Base-by-base conservation (phyloP, 495 filamentous ascomycete genomes). In the Barbatosphaeria neglecta region DNA sequence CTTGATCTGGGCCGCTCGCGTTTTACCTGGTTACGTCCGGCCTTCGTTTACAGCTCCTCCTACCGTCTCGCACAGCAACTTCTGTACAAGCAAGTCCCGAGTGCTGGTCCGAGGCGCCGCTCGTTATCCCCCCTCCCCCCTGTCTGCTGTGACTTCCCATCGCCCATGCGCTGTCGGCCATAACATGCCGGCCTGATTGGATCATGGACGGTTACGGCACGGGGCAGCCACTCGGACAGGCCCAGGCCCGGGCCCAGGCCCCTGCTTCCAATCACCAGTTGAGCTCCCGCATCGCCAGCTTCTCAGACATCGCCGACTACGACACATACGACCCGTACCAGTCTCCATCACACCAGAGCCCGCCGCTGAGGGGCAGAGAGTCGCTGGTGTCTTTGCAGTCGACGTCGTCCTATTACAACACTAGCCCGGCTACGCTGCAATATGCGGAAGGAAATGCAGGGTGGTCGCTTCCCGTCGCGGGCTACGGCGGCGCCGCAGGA, bases 331-430 rank as follows among this genome's bases (percentile, higher is more conserved):
- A 58, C 38, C 54, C 39, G 9, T 41, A 57, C 22, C 52, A 52
- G 18, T 18, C 44, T 13, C 41, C 53, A 22, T 18, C 52, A n/a
- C n/a, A n/a, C n/a, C 19, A 10, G n/a, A 24, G 25, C 20, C 35
- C 49, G 17, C 43, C 48, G 13, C 44, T 66, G 41, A 65, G 56
- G 16, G 50, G 58, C 4, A 65, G 67, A 16, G 67, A 68, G 25
- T 68, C 67, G 0, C 60, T 69, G 22, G 60, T 68, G 6, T 68
- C 68, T 27, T 58, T 70, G 11, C 62, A 63, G 45, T 66, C 68
- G 11, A 61, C 50, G 53, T 47, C 16, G 47, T 48, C 16, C 45
- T 49, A n/a, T n/a, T n/a, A n/a, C 1, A 41, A 20, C 5, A 43
- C 16, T 31, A 13, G 27, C 23, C 50, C 25, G 19, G 40, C 19